Base-by-base conservation (phyloP, 306 rosid genomes). In the Inga leiocalycina region DNA sequence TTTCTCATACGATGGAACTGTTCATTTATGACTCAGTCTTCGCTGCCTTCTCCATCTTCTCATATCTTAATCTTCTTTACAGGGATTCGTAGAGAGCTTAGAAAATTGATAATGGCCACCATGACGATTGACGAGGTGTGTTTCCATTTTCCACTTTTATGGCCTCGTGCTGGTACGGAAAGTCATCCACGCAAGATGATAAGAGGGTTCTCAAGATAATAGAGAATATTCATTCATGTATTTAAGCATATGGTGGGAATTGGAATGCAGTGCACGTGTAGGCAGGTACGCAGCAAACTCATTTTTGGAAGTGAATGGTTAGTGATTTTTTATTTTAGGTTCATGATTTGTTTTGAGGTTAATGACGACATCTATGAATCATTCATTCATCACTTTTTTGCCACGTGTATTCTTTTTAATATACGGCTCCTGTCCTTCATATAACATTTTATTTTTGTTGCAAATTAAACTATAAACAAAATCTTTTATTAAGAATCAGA, bases 11-110 rank as follows among this genome's bases (percentile, higher is more conserved):
- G 4, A 27, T 4, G 68, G 17, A 32, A 14, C 43, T 5, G 24
- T 6, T 22, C 45, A 35, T 67, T 34, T 67, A 67, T 67, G 69
- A 71, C 75, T 83, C 13, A 4, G 82, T 78, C 82, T 45, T 46
- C 8, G 57, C 10, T 64, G 34, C 22, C 27, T 67, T 79, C 24
- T 16, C 5, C 20, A 74, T 19, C 78, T 22, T 62, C 37, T 27
- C 14, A 13, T 27, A 27, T 4, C 5, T 13, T 30, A 30, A 30
- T 27, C 70, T 30, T 30, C 14, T 64, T 30, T 22, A 2, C 41
- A 27, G 41, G 15, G 3, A 64, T 4, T 65, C 20, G 14, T 30
- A 15, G 24, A 32, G 71, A 34, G n/a, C 2, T 30, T 5, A 37
- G 39, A 57, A 57, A 57, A 57, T 57, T n/a, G 64, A 65, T 64